A percentile compares a stretch with the other conserved stretches of the same genome.
Conservation (phyloP, 495 filamentous ascomycete species). For the Xylaria cubensis region DNA sequence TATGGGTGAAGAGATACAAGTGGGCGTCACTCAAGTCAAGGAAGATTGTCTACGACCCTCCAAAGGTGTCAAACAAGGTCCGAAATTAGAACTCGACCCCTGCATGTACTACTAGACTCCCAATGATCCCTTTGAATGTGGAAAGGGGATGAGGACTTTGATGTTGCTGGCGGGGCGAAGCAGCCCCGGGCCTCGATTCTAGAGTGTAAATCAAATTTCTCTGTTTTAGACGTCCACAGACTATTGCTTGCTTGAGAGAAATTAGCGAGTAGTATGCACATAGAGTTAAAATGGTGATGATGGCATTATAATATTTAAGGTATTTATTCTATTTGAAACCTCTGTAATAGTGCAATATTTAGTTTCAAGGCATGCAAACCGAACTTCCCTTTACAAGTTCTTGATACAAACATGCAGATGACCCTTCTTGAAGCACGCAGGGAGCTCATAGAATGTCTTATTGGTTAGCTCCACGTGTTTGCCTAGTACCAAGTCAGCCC, state of each 20-base stretch:
- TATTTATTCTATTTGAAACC: background rate
- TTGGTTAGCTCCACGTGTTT: slow-evolving; percentile 11
- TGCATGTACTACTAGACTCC: slow-evolving; percentile 54
- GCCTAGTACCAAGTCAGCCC: background rate
- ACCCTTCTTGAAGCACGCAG: background rate
- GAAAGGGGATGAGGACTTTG: slow-evolving; percentile 42
- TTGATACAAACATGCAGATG: background rate
- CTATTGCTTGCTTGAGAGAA: slow-evolving; percentile 10
- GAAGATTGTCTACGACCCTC: slow-evolving; percentile 87
- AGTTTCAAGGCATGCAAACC: background rate
- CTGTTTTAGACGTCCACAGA: slow-evolving; percentile 39
- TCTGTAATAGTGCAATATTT: background rate
- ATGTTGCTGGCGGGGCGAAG: slow-evolving; percentile 32
- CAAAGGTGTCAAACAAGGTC: slow-evolving; percentile 50
- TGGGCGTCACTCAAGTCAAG: slow-evolving; percentile 95
- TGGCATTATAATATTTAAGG: background rate
- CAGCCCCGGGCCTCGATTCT: slow-evolving; percentile 39
- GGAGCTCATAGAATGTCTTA: background rate
- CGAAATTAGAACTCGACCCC: slow-evolving; percentile 45
- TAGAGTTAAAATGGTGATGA: slow-evolving; percentile 7
- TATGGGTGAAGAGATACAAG: slow-evolving; percentile 99
- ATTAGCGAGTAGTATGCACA: slow-evolving; percentile 20
- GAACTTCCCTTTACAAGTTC: background rate
- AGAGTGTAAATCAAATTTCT: slow-evolving; percentile 46
- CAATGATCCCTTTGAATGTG: slow-evolving; percentile 45